Evolutionary conservation across 2,329 filamentous ascomycete genomes (phyloP), one percentile per base, ranked within the genome.

Genomic region (Hypoxylon rubiginosum): DNA sequence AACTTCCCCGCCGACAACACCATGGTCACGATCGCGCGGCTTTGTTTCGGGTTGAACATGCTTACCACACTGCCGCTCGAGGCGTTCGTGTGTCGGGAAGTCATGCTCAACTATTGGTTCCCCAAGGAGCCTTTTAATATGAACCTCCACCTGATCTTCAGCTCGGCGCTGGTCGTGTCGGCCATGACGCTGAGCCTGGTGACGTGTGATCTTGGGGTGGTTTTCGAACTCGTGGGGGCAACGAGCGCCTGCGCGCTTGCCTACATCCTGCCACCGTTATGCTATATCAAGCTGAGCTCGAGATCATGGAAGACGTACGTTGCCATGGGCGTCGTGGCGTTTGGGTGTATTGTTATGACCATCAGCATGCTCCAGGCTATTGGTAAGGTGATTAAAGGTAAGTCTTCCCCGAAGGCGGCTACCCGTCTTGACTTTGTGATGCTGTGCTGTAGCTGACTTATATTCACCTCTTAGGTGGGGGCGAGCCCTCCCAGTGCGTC

Each of bases 21-120:
- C 72, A 91, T 98, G 88, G 94, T 98, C 76, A 98, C 97, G 80
- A 86, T 99, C 63, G 96, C 96, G 21, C 91, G 96, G 57, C 86
- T 99, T 54, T 97, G 93, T 81, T 98, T 99, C 77, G 96, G 96
- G 1, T 87, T 99, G 71, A 99, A 99, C 84, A 99, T 99, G 96
- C 89, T 99, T 74, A 97, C 96, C 13, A 98, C 96, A 1, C 84
- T 99, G 36, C 96, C 96, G 0, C 90, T 99, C 65, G 96, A 99
- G 83, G 94, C 94, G 15, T 99, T 99, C 79, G 96, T 99, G 58
- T 99, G 96, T 80, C 89, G 96, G 75, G 96, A 97, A 80, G 94
- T 97, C 69, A 97, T 97, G 92, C 88, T 93, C 72, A 94, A 93
- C 69, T 97, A 97, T 80, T 90, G 85, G 76, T 90, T 85, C 74